A percentile compares a stretch with the other conserved stretches of the same genome.
phyloP scores from a whole-genome alignment of 1,139 yeast genomes.

The Arxiozyma telluris region DNA sequence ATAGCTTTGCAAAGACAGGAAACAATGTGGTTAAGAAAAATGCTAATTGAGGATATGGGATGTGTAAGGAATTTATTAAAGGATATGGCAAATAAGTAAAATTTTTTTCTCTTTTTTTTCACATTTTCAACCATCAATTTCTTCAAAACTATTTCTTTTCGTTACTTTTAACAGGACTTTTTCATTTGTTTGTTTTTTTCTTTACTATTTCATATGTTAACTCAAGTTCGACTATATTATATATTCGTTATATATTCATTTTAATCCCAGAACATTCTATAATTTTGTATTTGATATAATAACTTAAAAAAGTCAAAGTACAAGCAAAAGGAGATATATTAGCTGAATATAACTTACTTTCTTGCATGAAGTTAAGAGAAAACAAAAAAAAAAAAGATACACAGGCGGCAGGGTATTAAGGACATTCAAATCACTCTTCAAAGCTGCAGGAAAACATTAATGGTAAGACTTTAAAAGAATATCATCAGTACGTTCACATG shows the following conservation, averaged over 20 bases:
- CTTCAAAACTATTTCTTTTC: not conserved
- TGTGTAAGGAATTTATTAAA: slow-evolving; percentile 25
- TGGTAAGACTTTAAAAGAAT: too few relatives aligned
- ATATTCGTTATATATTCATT: slow-evolving; percentile 1
- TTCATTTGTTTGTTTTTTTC: not conserved
- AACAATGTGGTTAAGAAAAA: slow-evolving; percentile 28
- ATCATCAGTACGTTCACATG: too few relatives aligned
- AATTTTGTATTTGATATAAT: not conserved
- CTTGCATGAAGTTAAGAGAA: too few relatives aligned
- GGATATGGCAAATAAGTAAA: slow-evolving; percentile 14
- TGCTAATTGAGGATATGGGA: slow-evolving; percentile 31
- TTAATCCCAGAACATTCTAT: not conserved
- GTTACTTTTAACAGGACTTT: not conserved
- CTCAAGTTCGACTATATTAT: not conserved
- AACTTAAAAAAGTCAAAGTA: not conserved
- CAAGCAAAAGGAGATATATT: not conserved
- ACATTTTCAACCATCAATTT: not conserved
- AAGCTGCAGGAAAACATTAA: too few relatives aligned
- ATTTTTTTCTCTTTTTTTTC: not conserved
- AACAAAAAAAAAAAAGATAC: too few relatives aligned
- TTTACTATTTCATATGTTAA: not conserved
- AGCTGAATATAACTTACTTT: too few relatives aligned
- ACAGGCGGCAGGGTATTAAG: too few relatives aligned
- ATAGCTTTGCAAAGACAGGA: slow-evolving; percentile 28
- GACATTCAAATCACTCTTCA: too few relatives aligned